phyloP scores from a whole-genome alignment of 805 yeast genomes.

The Vanderwaltozyma yarrowii region DNA sequence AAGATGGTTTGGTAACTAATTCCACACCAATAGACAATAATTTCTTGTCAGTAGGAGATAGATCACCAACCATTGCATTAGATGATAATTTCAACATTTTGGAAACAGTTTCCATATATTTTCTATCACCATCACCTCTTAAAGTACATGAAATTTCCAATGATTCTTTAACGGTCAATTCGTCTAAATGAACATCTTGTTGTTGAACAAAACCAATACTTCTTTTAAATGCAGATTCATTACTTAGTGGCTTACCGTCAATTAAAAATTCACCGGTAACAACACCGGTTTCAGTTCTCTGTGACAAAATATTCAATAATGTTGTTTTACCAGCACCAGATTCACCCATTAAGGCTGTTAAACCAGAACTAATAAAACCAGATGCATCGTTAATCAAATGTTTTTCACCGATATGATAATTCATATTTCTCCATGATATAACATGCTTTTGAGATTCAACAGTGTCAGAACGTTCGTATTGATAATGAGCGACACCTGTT shows the following conservation, averaged over 20 bases:
- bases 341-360: slow-evolving; percentile 91
- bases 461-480: neutral
- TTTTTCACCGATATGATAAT: slow-evolving; percentile 37
- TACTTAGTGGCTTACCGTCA: slow-evolving; percentile 51
- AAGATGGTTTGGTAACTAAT: slow-evolving; percentile 77
- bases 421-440: slow-evolving; percentile 53
- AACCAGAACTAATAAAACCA: slow-evolving; percentile 65
- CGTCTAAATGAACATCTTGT: slow-evolving; percentile 82
- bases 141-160: slow-evolving; percentile 76
- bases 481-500: neutral
- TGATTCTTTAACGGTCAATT: slow-evolving; percentile 91
- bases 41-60: slow-evolving; percentile 69
- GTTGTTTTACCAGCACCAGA: slow-evolving; percentile 99
- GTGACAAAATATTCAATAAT: slow-evolving; percentile 80
- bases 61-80: slow-evolving; percentile 71
- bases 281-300: slow-evolving; percentile 70
- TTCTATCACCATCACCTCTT: slow-evolving; percentile 81
- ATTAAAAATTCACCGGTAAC: slow-evolving; percentile 57
- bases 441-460: slow-evolving; percentile 32
- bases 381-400: slow-evolving; percentile 36
- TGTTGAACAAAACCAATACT: slow-evolving; percentile 94
- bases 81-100: slow-evolving; percentile 34
- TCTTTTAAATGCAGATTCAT: slow-evolving; percentile 41
- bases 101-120: slow-evolving; percentile 39
- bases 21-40: slow-evolving; percentile 92